phyloP scores from a whole-genome alignment of 106 monocot species.

The Platanthera guangdongensis region DNA sequence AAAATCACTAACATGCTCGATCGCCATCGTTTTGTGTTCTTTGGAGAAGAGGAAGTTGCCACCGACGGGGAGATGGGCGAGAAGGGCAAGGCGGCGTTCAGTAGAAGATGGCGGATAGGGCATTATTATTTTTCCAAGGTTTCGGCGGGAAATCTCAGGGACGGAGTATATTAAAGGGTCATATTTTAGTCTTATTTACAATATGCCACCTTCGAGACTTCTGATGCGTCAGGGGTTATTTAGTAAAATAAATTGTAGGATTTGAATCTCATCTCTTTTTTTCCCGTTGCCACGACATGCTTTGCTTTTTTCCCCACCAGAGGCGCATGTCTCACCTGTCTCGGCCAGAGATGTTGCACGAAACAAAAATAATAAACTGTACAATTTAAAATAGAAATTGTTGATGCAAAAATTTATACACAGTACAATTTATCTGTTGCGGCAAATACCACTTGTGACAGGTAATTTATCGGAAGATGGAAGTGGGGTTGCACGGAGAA shows the following conservation, averaged over 20 bases:
- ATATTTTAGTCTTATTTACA: neutral
- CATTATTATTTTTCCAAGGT: neutral
- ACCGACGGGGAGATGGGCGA: neutral
- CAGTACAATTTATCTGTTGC: too few species aligned
- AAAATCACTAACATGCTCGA: neutral
- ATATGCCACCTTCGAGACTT: neutral
- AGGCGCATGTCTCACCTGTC: too few species aligned
- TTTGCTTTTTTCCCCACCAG: too few species aligned
- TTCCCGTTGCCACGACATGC: too few species aligned
- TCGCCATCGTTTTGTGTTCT: neutral
- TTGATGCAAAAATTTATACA: too few species aligned
- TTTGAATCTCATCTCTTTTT: neutral
- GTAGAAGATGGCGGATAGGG: neutral
- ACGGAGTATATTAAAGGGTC: neutral
- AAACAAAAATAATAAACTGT: too few species aligned
- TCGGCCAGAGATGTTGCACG: too few species aligned
- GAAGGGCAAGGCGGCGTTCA: neutral
- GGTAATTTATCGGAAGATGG: too few species aligned
- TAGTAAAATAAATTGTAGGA: neutral
- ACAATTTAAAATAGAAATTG: too few species aligned
- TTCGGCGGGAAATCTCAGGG: constrained; percentile 1
- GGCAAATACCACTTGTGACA: too few species aligned
- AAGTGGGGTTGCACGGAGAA: too few species aligned
- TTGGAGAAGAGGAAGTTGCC: neutral
- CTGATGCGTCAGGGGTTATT: neutral